Base-by-base conservation (phyloP, 805 yeast genomes). In the Yamadazyma takamatsuzukensis region DNA sequence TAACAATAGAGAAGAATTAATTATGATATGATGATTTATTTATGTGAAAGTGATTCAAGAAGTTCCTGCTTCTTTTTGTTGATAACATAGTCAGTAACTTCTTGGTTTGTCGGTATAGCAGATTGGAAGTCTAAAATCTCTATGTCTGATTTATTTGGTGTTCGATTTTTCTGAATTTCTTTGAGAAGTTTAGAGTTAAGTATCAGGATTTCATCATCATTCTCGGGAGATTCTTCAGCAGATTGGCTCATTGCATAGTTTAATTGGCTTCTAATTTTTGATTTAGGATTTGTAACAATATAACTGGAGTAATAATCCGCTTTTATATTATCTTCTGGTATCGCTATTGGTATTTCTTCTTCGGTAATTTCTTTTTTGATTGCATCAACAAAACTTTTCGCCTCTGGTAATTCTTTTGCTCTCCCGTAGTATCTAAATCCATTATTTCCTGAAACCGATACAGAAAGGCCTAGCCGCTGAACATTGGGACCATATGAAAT, bases 351-450 rank as follows among this genome's bases (percentile, higher is more conserved):
- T 10, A n/a, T 29, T 27, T 23, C 22, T 18, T 23, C 25, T 21
- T 40, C 37, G 68, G 68, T 32, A 5, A 18, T 18, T 10, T 26
- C 68, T 61, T 37, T 25, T 45, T 41, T 11, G 39, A 36, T 31
- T 53, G 46, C n/a, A 56, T 21, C 6, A 53, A 30, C 25, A 45
- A 37, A n/a, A n/a, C n/a, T n/a, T 36, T 54, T 52, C 4, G 83
- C 89, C 40, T 84, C 96, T 0, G 87, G 83, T 6, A 88, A 58
- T 27, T 86, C 90, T 32, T 75, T 68, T 0, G 96, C 95, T 30
- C 95, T 59, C 0, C 97, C 97, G 57, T 77, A 89, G 55, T 83
- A 89, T 34, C 82, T 61, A 42, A 76, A 77, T 0, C 87, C 87
- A 24, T 70, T 63, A 1, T 73, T 51, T 12, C 19, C 14, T 4